Percentiles rank a stretch among this genome's conserved stretches.
These are phyloP conservation scores for Jatropha podagrica DNA, from an alignment of 441 rosid species.

Conservation along the genomic window DNA sequence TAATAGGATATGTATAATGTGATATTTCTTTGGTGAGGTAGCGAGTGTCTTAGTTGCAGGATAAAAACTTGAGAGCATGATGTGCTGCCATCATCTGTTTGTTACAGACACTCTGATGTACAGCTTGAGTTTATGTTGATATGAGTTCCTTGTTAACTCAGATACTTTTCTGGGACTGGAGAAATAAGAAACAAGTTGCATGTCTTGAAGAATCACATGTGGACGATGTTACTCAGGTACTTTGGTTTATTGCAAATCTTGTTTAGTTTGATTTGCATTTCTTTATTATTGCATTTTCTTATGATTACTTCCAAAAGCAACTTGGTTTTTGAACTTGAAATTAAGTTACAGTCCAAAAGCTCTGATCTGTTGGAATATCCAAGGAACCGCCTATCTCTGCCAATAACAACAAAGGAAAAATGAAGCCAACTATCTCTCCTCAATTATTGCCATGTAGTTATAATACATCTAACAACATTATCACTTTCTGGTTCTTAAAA, in stretches of 20 bases:
- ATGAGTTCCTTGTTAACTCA: slow-evolving; percentile 25
- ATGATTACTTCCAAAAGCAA: not conserved
- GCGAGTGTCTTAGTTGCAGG: no score
- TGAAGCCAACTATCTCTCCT: not conserved
- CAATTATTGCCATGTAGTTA: not conserved
- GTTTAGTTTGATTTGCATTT: slow-evolving; percentile 8
- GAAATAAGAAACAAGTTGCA: slow-evolving; percentile 87
- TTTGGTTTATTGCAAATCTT: not conserved
- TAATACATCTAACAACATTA: not conserved
- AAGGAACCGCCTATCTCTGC: not conserved
- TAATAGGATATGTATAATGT: no score
- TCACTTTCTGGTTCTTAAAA: not conserved
- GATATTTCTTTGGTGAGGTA: no score
- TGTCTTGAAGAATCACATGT: slow-evolving; percentile 84
- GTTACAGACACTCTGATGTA: not conserved
- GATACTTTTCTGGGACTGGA: slow-evolving; percentile 96
- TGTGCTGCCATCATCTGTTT: not conserved
- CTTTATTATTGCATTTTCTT: not conserved
- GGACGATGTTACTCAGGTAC: slow-evolving; percentile 93
- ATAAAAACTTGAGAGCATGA: not conserved
- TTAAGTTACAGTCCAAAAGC: not conserved
- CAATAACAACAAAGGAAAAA: not conserved
- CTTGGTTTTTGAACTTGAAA: not conserved
- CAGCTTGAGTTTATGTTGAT: not conserved
- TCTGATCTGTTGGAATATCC: not conserved